Base-by-base conservation (phyloP, 1,284 basidiomycete species). In the Caloboletus inedulis region DNA sequence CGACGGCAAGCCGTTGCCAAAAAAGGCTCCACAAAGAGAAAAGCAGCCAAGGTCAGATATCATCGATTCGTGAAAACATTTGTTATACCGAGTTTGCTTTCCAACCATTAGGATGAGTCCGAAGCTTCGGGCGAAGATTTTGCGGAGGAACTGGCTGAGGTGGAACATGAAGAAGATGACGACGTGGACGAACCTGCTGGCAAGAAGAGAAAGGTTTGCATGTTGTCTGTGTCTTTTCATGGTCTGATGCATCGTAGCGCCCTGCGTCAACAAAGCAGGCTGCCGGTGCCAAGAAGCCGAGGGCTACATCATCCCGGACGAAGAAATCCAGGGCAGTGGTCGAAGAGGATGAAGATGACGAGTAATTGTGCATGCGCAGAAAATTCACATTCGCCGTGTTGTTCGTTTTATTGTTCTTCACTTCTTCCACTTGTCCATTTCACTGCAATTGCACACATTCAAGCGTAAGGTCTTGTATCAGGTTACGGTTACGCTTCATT, bases 41-140 rank as follows among this genome's bases (percentile, higher is more conserved):
- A 62, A 14, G 63, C 51, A n/a, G 14, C 68, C 4, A 75, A 69
- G 67, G 75, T 76, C 51, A 67, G 71, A 56, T 49, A 8, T 14
- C 40, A 8, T 35, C 6, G 2, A 41, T 35, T 37, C 3, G 7
- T 19, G 12, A 9, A 8, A 16, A 6, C 3, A 10, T 23, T 18
- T 16, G 10, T 33, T 12, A n/a, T 53, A 8, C n/a, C 48, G 43
- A 49, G n/a, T 27, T 36, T n/a, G 3, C 18, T 36, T 47, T 25
- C 36, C 4, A 14, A 44, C 39, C 14, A 14, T 36, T 16, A 71
- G 66, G 57, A 56, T 7, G 66, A 68, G n/a, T 66, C 67, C 1
- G 66, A 68, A 34, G 52, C n/a, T 29, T 69, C 68, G 2, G 68
- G 57, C 3, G 66, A 68, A 21, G 66, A 68, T 44, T 71, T 71